Evolutionary conservation across 192 early-diverging fungal genomes (phyloP).

Genomic region (Phycomyces blakesleeanus): DNA sequence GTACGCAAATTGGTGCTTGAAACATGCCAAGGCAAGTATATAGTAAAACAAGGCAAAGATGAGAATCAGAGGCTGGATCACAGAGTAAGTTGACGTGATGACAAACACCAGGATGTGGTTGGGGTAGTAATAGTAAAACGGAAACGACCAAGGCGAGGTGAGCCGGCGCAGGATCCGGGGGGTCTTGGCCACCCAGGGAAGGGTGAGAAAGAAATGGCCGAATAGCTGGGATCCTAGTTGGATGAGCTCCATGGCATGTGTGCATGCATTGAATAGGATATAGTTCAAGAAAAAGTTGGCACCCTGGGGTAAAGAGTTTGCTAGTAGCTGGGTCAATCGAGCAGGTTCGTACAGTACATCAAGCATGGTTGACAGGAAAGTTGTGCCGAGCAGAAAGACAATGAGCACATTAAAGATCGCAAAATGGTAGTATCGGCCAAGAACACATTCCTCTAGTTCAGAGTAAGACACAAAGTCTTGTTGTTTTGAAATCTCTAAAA

Average conservation of each 20-base stretch:
- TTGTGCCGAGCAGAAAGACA: constrained; percentile 55
- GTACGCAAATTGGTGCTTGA: constrained; percentile 60
- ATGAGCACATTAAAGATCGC: constrained; percentile 62
- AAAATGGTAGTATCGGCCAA: constrained; percentile 56
- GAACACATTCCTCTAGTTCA: constrained; percentile 48
- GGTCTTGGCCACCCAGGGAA: constrained; percentile 44
- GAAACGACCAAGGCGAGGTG: constrained; percentile 52
- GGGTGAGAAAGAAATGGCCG: constrained; percentile 45
- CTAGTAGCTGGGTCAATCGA: constrained; percentile 45
- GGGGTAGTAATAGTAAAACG: constrained; percentile 61
- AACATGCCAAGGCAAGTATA: constrained; percentile 47
- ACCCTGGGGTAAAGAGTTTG: constrained; percentile 49
- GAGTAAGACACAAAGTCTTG: constrained; percentile 56
- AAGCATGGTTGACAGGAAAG: constrained; percentile 50
- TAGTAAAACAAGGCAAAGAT: constrained; percentile 52
- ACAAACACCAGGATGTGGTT: constrained; percentile 59
- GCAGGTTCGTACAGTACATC: constrained; percentile 46
- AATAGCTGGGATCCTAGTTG: constrained; percentile 56
- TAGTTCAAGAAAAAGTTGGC: constrained; percentile 63
- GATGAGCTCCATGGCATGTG: constrained; percentile 55
- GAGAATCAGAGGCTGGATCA: constrained; percentile 57
- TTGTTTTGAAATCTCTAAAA: constrained; percentile 53
- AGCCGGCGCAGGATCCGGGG: constrained; percentile 48
- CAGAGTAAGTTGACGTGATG: constrained; percentile 55
- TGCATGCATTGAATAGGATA: constrained; percentile 54